Conservation (phyloP, 306 rosid species). For the Alnus rubra region DNA sequence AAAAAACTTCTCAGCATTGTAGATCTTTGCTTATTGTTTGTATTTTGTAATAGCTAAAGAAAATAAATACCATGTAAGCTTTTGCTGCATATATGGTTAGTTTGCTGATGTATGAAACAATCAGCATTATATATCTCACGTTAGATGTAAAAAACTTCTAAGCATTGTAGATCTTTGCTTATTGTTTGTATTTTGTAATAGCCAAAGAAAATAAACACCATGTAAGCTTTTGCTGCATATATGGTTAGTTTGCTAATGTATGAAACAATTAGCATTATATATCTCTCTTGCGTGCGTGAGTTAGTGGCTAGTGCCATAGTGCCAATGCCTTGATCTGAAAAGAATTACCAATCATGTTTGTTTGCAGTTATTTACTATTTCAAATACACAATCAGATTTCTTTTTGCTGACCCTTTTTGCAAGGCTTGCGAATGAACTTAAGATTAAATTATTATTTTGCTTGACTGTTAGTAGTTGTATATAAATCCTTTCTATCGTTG, state of each 20-base stretch:
- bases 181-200: background rate
- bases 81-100: background rate
- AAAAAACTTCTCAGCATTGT: background rate
- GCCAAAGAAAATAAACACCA: background rate
- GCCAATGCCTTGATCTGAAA: background rate
- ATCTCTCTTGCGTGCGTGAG: background rate
- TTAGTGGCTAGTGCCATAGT: background rate
- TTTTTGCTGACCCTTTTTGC: background rate
- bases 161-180: background rate
- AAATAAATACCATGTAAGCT: background rate
- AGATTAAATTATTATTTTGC: background rate
- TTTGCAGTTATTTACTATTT: background rate
- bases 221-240: background rate
- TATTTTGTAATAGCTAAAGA: background rate
- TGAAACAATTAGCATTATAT: background rate
- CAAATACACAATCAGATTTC: background rate
- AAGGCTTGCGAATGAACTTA: background rate
- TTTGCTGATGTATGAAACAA: background rate
- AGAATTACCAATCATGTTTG: background rate
- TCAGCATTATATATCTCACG: too few relatives aligned
- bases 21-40: background rate
- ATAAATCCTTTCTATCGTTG: background rate
- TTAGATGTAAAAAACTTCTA: background rate
- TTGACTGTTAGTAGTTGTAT: background rate
- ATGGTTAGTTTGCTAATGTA: background rate